phyloP scores from a whole-genome alignment of 2,329 filamentous ascomycete genomes.

The Claviceps maximensis region DNA sequence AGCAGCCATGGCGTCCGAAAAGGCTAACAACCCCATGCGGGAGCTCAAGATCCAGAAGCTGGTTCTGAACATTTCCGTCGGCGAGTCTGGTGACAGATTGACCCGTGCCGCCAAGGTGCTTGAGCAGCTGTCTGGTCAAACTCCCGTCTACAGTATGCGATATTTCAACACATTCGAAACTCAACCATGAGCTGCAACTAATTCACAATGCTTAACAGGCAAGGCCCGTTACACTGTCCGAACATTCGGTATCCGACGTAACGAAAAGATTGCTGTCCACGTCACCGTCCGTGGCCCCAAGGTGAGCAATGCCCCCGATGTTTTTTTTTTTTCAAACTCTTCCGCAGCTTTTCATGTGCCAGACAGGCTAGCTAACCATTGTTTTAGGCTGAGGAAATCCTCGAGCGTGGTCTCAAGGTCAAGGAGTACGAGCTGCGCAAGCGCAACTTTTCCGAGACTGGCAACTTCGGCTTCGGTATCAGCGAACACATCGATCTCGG shows the following conservation, averaged over 20 bases:
- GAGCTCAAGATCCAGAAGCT: slow-evolving; percentile 99
- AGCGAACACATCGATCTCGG: slow-evolving; percentile 99
- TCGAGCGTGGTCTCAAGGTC: slow-evolving; percentile 99
- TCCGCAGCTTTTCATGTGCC: background rate
- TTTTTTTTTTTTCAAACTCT: background rate
- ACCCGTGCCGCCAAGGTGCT: slow-evolving; percentile 99
- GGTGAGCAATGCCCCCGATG: slow-evolving; percentile 19
- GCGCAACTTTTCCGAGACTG: slow-evolving; percentile 99
- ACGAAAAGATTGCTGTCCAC: slow-evolving; percentile 99
- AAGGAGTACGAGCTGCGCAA: slow-evolving; percentile 99
- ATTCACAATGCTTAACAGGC: slow-evolving; percentile 39
- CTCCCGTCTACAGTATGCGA: slow-evolving; percentile 88
- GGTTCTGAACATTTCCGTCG: slow-evolving; percentile 98
- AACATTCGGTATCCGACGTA: slow-evolving; percentile 99
- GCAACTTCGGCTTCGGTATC: slow-evolving; percentile 99
- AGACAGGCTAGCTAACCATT: slow-evolving; percentile 13
- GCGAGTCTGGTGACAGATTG: slow-evolving; percentile 99
- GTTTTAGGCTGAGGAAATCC: slow-evolving; percentile 82
- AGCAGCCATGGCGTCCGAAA: slow-evolving; percentile 51
- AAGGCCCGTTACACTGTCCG: slow-evolving; percentile 99
- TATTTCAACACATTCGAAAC: background rate
- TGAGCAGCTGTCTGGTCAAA: slow-evolving; percentile 98
- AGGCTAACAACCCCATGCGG: slow-evolving; percentile 96
- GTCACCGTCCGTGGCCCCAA: slow-evolving; percentile 97
- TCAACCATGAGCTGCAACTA: slow-evolving; percentile 7